Conservation (phyloP, 352 stramenopile genomes). For the Phytophthora quininea region DNA sequence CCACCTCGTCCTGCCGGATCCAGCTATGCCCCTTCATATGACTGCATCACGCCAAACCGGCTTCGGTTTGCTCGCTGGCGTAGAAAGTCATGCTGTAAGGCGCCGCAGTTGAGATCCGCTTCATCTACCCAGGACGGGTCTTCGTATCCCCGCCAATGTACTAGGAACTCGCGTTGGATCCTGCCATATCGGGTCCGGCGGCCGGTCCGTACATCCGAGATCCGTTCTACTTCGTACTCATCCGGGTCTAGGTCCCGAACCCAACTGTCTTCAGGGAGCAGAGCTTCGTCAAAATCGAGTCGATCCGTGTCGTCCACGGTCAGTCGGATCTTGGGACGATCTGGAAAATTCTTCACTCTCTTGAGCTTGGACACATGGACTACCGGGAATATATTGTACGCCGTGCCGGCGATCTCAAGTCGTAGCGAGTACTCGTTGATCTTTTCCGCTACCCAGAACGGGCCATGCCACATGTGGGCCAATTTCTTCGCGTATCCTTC, state of each 20-base stretch:
- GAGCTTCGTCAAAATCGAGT: slow-evolving; percentile 26
- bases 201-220: slow-evolving; percentile 2
- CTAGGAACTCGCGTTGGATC: slow-evolving; percentile 4
- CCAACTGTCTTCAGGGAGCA: slow-evolving; percentile 26
- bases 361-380: slow-evolving; percentile 34
- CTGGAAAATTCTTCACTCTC: not conserved
- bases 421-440: slow-evolving; percentile 12
- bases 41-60: too few relatives aligned
- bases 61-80: too few relatives aligned
- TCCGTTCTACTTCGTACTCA: slow-evolving; percentile 15
- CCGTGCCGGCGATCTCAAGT: not conserved
- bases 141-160: too few relatives aligned
- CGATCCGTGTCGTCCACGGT: slow-evolving; percentile 7
- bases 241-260: not conserved
- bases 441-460: not conserved
- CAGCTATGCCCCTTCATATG: too few relatives aligned
- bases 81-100: too few relatives aligned
- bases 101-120: too few relatives aligned
- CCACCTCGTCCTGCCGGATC: too few relatives aligned
- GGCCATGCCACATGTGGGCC: not conserved
- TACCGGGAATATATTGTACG: slow-evolving; percentile 24
- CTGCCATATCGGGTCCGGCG: slow-evolving; percentile 7
- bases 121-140: too few relatives aligned
- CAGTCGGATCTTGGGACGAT: not conserved
- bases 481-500: slow-evolving; percentile 11